phyloP scores from a whole-genome alignment of 768 basidiomycete species.

The Agaricus blazei region DNA sequence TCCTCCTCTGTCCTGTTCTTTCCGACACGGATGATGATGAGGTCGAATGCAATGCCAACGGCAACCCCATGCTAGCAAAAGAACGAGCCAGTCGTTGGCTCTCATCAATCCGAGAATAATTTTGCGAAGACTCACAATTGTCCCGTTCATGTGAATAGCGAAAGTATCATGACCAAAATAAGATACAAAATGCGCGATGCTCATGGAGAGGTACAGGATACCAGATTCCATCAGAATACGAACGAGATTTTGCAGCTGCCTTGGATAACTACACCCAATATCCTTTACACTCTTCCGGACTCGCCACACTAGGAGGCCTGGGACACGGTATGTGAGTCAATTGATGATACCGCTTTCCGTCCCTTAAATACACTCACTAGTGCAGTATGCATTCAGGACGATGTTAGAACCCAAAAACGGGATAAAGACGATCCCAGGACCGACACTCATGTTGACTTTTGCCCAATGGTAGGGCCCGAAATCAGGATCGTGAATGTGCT shows the following conservation, averaged over 20 bases:
- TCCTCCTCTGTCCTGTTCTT: background rate
- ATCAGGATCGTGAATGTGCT: background rate
- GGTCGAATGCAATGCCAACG: background rate
- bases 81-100: background rate
- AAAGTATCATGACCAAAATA: background rate
- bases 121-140: background rate
- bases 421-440: conserved; percentile 5
- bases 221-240: conserved; percentile 7
- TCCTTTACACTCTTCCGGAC: background rate
- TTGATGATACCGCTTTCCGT: background rate
- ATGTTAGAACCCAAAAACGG: conserved; percentile 12
- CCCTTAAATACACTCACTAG: background rate
- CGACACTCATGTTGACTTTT: conserved; percentile 5
- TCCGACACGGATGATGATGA: background rate
- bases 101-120: background rate
- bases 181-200: background rate
- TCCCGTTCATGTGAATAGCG: background rate
- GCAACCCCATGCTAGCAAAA: background rate
- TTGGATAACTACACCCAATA: background rate
- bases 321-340: background rate
- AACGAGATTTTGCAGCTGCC: conserved; percentile 1
- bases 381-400: conserved; percentile 8
- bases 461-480: conserved; percentile 1
- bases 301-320: background rate
- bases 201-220: background rate